These are phyloP conservation scores for Noccaea caerulescens DNA, from an alignment of 345 rosid species.

Conservation along the genomic window DNA sequence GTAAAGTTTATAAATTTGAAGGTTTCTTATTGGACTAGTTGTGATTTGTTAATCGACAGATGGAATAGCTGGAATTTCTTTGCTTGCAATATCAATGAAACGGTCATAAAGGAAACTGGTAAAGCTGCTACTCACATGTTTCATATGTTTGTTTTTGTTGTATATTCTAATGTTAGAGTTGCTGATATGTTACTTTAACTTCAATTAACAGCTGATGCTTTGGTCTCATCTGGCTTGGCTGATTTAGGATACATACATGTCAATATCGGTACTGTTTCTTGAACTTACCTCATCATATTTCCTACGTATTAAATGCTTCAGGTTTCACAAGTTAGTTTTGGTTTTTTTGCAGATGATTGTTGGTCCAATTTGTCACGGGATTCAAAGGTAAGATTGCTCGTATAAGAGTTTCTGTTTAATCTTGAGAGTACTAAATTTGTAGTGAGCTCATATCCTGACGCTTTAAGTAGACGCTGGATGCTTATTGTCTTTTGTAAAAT, in stretches of 20 bases:
- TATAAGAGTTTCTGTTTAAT: slow-evolving; percentile 1
- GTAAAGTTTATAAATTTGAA: slow-evolving; percentile 19
- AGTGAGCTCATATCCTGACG: background rate
- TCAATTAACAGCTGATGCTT: slow-evolving; percentile 76
- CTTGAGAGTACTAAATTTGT: slow-evolving; percentile 15
- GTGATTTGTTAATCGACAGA: slow-evolving; percentile 53
- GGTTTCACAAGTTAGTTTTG: slow-evolving; percentile 31
- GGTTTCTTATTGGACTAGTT: background rate
- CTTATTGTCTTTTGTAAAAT: slow-evolving; percentile 33
- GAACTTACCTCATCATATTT: slow-evolving; percentile 11
- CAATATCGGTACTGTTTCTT: slow-evolving; percentile 71
- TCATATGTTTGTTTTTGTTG: background rate
- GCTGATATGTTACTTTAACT: background rate
- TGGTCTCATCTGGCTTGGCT: slow-evolving; percentile 88
- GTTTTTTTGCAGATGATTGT: slow-evolving; percentile 80
- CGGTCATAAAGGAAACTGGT: slow-evolving; percentile 91
- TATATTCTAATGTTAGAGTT: background rate
- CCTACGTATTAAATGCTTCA: slow-evolving; percentile 6
- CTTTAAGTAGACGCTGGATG: background rate
- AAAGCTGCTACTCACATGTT: slow-evolving; percentile 32
- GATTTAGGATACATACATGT: slow-evolving; percentile 80
- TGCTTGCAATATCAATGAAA: slow-evolving; percentile 84
- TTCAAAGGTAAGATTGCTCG: slow-evolving; percentile 52
- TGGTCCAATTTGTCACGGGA: slow-evolving; percentile 73
- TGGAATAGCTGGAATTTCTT: slow-evolving; percentile 99